These are phyloP conservation scores for Chrysanthemum lavandulifolium DNA, from an alignment of 129 eudicot genomes.

Conservation along the genomic window DNA sequence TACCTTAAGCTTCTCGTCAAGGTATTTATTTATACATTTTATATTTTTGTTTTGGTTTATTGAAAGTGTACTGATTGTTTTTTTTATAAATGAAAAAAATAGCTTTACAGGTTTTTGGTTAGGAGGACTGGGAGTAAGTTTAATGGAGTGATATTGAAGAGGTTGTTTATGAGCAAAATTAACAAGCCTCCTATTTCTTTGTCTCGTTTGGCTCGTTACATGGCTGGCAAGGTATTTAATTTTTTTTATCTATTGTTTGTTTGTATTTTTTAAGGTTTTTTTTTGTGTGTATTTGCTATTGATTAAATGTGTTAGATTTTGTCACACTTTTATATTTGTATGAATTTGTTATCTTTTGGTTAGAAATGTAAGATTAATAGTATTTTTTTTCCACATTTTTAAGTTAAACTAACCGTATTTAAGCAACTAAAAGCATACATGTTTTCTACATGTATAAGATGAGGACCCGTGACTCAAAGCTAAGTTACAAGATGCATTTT, in stretches of 20 bases:
- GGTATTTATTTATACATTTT: conserved; percentile 25
- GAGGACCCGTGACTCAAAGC: too few species aligned
- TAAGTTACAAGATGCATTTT: too few species aligned
- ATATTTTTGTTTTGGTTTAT: background rate
- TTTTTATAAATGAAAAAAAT: background rate
- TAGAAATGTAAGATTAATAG: too few species aligned
- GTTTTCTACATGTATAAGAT: too few species aligned
- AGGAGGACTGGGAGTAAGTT: conserved; percentile 83
- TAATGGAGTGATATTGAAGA: conserved; percentile 82
- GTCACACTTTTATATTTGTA: too few species aligned
- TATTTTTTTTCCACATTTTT: too few species aligned
- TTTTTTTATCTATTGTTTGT: background rate
- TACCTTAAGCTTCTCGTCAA: conserved; percentile 79
- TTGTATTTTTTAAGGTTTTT: background rate
- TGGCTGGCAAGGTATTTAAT: conserved; percentile 61
- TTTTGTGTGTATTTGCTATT: too few species aligned
- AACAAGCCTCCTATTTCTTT: conserved; percentile 84
- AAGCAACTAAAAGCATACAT: too few species aligned
- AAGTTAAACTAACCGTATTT: too few species aligned
- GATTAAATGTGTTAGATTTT: too few species aligned
- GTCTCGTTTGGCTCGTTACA: conserved; percentile 63
- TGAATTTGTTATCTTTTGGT: too few species aligned
- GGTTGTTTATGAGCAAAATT: conserved; percentile 88
- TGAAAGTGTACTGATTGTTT: background rate
- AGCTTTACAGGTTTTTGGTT: conserved; percentile 81